These are phyloP conservation scores for Boletus rubroflammeus DNA, from an alignment of 768 basidiomycete genomes.

Conservation along the genomic window DNA sequence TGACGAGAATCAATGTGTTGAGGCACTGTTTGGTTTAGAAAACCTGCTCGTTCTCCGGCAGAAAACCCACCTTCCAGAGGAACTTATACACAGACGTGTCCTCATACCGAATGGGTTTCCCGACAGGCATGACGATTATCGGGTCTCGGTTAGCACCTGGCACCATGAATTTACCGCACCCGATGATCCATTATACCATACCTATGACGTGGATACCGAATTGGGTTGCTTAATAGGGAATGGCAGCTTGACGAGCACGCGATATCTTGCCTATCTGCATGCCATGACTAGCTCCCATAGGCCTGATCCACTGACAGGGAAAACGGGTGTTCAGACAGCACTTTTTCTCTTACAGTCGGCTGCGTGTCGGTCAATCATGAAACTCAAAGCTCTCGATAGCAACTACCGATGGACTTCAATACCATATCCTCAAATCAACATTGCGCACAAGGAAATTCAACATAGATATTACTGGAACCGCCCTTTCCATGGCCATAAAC, in stretches of 20 bases:
- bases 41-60: conserved; percentile 29
- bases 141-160: not conserved
- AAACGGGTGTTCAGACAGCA: conserved; percentile 42
- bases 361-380: conserved; percentile 36
- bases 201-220: not conserved
- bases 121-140: not conserved
- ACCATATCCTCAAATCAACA: not conserved
- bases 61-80: not conserved
- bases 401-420: not conserved
- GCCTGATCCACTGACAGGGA: conserved; percentile 40
- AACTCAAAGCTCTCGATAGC: conserved; percentile 9
- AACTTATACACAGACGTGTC: not conserved
- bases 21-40: conserved; percentile 40
- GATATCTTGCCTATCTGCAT: conserved; percentile 41
- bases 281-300: conserved; percentile 37
- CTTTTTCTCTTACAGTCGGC: conserved; percentile 26
- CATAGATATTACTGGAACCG: not conserved
- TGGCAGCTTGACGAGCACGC: conserved; percentile 16
- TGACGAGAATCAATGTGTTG: conserved; percentile 35
- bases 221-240: conserved; percentile 19
- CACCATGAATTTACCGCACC: not conserved
- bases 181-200: not conserved
- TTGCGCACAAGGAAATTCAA: not conserved
- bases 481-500: too few species aligned
- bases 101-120: not conserved